Evolutionary conservation across 805 yeast species (phyloP), one percentile per base, ranked within the genome.

Genomic region (Candida multigemmis): DNA sequence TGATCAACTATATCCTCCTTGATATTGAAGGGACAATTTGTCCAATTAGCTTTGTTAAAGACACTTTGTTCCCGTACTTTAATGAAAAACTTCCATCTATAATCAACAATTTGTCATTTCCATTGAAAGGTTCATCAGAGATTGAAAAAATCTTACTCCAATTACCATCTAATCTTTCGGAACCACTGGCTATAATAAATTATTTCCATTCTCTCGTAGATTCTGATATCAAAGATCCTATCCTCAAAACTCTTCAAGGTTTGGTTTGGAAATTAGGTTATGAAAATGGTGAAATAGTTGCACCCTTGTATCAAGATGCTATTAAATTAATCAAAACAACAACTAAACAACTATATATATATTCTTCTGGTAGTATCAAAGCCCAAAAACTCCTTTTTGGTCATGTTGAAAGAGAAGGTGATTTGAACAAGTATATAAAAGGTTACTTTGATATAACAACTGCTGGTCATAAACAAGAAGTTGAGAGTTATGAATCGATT

Each of bases 21-120:
- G 94, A 84, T 39, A 84, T 85, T 19, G 97, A 87, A 47, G 97
- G 97, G 11, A 87, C 96, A 0, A 75, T 87, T 16, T 87, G 96
- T 45, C 87, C 96, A 3, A 86, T 87, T 12, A 67, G 87, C 1
- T 87, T 87, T 45, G 97, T 87, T 22, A 80, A 81, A 41, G 86
- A 82, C 16, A 62, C 58, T 2, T 54, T 87, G 18, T 79, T 74
- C 52, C 96, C 96, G 0, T 86, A 71, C 45, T 87, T 91, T 36
- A 47, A 77, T 3, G 27, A 47, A 3, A 51, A 68, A 35, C 41
- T 76, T 14, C 75, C 82, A 20, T 7, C 42, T 1, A 31, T 64
- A 11, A 40, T 74, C 23, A 27, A 38, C 2, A 30, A 38, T 6
- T 30, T 46, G 23, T 14, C 36, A 4, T 65, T 44, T 32, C 71